Base-by-base conservation (phyloP, 805 yeast genomes). In the Naumovozyma baii region DNA sequence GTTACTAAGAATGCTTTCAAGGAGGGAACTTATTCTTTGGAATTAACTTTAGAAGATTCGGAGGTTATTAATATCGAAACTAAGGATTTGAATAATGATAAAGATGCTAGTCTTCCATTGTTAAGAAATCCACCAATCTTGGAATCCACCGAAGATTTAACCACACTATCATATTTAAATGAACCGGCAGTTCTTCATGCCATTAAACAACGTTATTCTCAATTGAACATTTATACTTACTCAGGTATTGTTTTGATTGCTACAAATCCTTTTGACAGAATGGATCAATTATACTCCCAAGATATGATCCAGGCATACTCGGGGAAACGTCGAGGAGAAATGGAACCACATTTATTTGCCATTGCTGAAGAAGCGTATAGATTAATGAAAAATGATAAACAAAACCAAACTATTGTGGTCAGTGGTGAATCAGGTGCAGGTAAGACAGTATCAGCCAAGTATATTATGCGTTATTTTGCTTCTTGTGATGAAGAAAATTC, bases 391-490 rank as follows among this genome's bases (percentile, higher is more conserved):
- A 72, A 80, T 36, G 94, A 86, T 52, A 68, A 74, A 31, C 72
- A 76, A 51, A 88, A 90, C 66, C 98, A 90, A 66, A 90, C 98
- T 1, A 88, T 90, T 46, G 96, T 90, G 14, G 97, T 90, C 14
- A 78, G 88, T 51, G 98, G 98, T 65, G 98, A 90, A 65, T 84
- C 95, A 5, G 98, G 98, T 63, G 97, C 98, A 20, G 98, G 98
- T 62, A 92, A 90, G 56, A 92, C 97, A 3, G 97, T 90, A 32
- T 80, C 92, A 46, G 98, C 98, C 31, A 90, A 90, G 61, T 90
- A 84, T 62, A 90, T 90, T 48, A 90, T 90, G 97, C 78, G 97
- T 62, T 90, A 88, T 63, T 88, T 90, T 61, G 97, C 97, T 3
- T 80, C 95, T 14, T 96, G 90, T 13, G 96, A 90, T 57, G 70